Evolutionary conservation across 106 monocot species (phyloP).

Genomic region (Dioscorea dumetorum): DNA sequence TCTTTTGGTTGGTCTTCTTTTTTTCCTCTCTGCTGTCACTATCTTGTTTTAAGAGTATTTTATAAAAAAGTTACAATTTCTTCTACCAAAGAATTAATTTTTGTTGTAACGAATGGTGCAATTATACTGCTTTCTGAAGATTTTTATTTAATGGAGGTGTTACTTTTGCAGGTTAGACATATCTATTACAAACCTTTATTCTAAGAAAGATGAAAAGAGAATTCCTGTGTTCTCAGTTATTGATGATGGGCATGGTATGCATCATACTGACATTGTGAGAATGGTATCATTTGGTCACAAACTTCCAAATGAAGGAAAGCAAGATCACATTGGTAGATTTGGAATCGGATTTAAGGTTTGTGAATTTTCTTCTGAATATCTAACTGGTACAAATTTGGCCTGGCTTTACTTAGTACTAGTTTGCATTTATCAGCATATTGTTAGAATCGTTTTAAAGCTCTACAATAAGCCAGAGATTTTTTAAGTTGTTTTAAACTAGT

Average conservation of each 20-base stretch:
- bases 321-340: constrained; percentile 59
- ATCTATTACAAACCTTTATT: constrained; percentile 40
- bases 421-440: no score
- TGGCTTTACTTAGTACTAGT: no score
- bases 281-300: constrained; percentile 76
- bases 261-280: constrained; percentile 46
- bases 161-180: constrained; percentile 54
- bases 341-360: constrained; percentile 85
- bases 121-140: neutral
- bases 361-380: neutral
- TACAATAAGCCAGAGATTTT: no score
- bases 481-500: no score
- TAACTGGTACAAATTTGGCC: no score
- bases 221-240: constrained; percentile 61
- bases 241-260: constrained; percentile 77
- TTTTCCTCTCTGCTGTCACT: neutral
- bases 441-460: no score
- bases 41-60: no score
- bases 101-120: no score
- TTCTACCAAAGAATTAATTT: no score
- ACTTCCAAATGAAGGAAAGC: constrained; percentile 21
- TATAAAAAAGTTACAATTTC: no score
- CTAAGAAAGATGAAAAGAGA: constrained; percentile 28
- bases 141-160: neutral
- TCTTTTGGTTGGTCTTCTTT: neutral